Evolutionary conservation across 192 early-diverging fungal genomes (phyloP).

Genomic region (Rhizophagus prolifer): DNA sequence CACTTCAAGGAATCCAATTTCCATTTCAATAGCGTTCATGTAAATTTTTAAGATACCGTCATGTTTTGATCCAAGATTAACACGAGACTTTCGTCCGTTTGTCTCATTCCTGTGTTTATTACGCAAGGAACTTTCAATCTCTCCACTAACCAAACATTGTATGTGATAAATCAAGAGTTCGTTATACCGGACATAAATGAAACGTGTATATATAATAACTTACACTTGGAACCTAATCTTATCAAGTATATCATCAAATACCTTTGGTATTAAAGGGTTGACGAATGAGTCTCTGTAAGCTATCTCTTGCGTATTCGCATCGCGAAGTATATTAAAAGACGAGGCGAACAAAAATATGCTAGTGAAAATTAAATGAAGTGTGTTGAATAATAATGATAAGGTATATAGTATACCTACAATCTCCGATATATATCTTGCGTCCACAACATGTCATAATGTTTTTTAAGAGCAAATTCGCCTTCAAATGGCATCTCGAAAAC

Average conservation of each 20-base stretch:
- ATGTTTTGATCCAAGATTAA: slow-evolving; percentile 21
- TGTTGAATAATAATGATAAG: too few species aligned
- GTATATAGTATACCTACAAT: too few species aligned
- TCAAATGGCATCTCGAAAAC: neutral
- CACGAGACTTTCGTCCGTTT: slow-evolving; percentile 21
- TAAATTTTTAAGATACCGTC: slow-evolving; percentile 25
- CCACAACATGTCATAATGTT: too few species aligned
- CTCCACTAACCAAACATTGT: slow-evolving; percentile 21
- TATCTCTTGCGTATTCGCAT: slow-evolving; percentile 7
- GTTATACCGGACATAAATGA: slow-evolving; percentile 6
- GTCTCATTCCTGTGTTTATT: slow-evolving; percentile 9
- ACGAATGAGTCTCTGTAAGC: slow-evolving; percentile 19
- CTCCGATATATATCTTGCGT: too few species aligned
- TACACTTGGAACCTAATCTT: slow-evolving; percentile 26
- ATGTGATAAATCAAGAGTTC: slow-evolving; percentile 21
- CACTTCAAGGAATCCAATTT: slow-evolving; percentile 24
- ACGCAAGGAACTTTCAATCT: slow-evolving; percentile 16
- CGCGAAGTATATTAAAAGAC: slow-evolving; percentile 20
- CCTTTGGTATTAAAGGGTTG: slow-evolving; percentile 24
- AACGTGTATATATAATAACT: slow-evolving; percentile 19
- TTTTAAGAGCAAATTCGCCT: too few species aligned
- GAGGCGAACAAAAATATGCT: slow-evolving; percentile 24
- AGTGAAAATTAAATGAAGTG: slow-evolving; percentile 10
- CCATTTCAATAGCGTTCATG: slow-evolving; percentile 20
- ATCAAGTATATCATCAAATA: slow-evolving; percentile 17